These are phyloP conservation scores for Citeromyces matritensis DNA, from an alignment of 805 yeast species.

Conservation along the genomic window DNA sequence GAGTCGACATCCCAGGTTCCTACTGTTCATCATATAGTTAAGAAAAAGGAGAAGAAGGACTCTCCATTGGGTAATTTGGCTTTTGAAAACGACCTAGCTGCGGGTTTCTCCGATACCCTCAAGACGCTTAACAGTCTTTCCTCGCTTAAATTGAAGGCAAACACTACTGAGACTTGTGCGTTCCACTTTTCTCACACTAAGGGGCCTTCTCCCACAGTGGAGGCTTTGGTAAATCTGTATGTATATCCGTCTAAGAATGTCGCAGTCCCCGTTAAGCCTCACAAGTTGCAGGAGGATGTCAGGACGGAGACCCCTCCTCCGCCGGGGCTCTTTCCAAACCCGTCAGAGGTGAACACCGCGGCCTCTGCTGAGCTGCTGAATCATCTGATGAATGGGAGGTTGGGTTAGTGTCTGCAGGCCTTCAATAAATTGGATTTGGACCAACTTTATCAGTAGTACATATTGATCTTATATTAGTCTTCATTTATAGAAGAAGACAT, in stretches of 20 bases:
- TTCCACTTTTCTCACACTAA: neutral
- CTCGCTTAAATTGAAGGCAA: neutral
- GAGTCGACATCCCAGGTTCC: conserved; percentile 11
- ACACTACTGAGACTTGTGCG: neutral
- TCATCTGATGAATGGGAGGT: conserved; percentile 67
- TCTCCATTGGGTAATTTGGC: conserved; percentile 6
- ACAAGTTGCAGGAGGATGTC: conserved; percentile 3
- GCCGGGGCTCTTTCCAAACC: conserved; percentile 40
- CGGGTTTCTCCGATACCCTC: conserved; percentile 10
- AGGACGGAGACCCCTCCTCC: conserved; percentile 51
- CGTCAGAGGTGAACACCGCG: conserved; percentile 16
- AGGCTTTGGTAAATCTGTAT: too few species aligned
- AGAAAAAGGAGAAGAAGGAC: conserved; percentile 7
- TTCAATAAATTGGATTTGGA: too few species aligned
- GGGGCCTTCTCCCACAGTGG: too few species aligned
- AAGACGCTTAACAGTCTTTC: conserved; percentile 10
- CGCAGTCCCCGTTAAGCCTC: neutral
- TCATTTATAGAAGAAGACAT: too few species aligned
- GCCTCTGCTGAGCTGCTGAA: conserved; percentile 71
- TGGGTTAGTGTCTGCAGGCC: too few species aligned
- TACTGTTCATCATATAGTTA: conserved; percentile 2
- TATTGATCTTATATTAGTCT: too few species aligned
- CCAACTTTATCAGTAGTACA: too few species aligned
- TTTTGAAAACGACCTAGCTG: conserved; percentile 2
- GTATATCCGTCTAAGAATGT: too few species aligned